phyloP scores from a whole-genome alignment of 2,329 filamentous ascomycete genomes.

The Volutella citrinella region DNA sequence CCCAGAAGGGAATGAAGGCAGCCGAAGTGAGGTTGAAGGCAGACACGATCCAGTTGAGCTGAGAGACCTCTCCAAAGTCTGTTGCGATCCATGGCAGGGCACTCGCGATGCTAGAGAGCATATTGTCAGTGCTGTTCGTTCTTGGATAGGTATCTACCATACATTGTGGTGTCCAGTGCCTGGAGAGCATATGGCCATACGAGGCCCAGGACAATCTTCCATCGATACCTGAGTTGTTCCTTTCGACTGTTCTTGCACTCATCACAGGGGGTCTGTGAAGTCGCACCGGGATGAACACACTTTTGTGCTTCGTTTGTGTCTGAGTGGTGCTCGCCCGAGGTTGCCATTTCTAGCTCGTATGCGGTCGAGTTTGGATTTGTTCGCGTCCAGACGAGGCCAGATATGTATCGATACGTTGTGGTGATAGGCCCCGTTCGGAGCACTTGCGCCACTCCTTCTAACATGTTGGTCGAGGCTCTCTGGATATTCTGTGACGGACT shows the following conservation, averaged over 20 bases:
- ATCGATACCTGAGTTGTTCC: conserved; percentile 44
- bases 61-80: conserved; percentile 57
- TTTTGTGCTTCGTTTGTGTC: too few relatives aligned
- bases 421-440: too few relatives aligned
- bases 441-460: too few relatives aligned
- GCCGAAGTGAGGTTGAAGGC: conserved; percentile 66
- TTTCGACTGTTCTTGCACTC: conserved; percentile 32
- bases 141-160: too few relatives aligned
- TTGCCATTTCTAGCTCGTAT: too few relatives aligned
- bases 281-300: conserved; percentile 20
- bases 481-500: too few relatives aligned
- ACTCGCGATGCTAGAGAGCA: conserved; percentile 29
- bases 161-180: conserved; percentile 63
- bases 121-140: conserved; percentile 9
- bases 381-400: too few relatives aligned
- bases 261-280: conserved; percentile 20
- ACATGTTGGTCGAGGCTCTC: too few relatives aligned
- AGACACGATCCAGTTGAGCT: conserved; percentile 68
- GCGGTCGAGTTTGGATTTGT: too few relatives aligned
- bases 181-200: conserved; percentile 60
- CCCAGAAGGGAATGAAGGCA: conserved; percentile 65
- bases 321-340: too few relatives aligned
- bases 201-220: conserved; percentile 58
- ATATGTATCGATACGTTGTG: too few relatives aligned
- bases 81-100: conserved; percentile 54